A percentile compares a stretch with the other conserved stretches of the same genome.
These are phyloP conservation scores for Penicillium sp. DNA, from an alignment of 2,329 filamentous ascomycete genomes.

Conservation along the genomic window DNA sequence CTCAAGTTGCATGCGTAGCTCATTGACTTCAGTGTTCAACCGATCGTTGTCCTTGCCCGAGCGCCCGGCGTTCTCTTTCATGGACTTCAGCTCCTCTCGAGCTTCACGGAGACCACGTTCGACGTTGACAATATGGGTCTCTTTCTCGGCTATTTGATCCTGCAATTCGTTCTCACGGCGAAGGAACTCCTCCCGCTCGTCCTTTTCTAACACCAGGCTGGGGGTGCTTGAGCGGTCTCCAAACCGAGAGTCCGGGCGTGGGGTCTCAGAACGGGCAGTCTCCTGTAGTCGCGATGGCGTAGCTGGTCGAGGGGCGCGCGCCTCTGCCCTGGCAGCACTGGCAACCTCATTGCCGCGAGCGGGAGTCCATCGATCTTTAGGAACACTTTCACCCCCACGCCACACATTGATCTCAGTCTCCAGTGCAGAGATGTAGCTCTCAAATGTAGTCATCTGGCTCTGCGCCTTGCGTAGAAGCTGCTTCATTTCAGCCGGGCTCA, in stretches of 20 bases:
- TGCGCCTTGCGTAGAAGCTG: constrained; percentile 88
- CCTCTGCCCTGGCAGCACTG: constrained; percentile 48
- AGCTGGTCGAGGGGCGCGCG: constrained; percentile 45
- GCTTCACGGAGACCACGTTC: constrained; percentile 80
- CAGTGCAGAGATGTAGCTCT: constrained; percentile 77
- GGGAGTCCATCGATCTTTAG: constrained; percentile 82
- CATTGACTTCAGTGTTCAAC: constrained; percentile 80
- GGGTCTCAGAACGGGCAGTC: constrained; percentile 57
- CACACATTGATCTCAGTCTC: constrained; percentile 84
- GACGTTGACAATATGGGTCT: constrained; percentile 72
- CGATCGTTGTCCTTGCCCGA: constrained; percentile 88
- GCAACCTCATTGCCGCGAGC: constrained; percentile 59
- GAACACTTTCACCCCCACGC: constrained; percentile 84
- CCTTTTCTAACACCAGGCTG: constrained; percentile 85
- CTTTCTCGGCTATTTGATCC: constrained; percentile 91
- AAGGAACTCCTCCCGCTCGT: constrained; percentile 94
- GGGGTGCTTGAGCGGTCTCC: constrained; percentile 86
- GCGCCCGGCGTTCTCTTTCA: constrained; percentile 83
- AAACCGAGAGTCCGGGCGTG: constrained; percentile 63
- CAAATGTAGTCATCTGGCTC: constrained; percentile 82
- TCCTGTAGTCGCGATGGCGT: constrained; percentile 45
- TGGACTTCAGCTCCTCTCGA: constrained; percentile 78
- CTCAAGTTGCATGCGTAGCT: constrained; percentile 95
- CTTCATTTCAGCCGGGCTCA: constrained; percentile 95
- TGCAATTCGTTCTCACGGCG: constrained; percentile 95